A percentile compares a stretch with the other conserved stretches of the same genome.
Conservation (phyloP, 345 rosid genomes). For the Gossypium australe region DNA sequence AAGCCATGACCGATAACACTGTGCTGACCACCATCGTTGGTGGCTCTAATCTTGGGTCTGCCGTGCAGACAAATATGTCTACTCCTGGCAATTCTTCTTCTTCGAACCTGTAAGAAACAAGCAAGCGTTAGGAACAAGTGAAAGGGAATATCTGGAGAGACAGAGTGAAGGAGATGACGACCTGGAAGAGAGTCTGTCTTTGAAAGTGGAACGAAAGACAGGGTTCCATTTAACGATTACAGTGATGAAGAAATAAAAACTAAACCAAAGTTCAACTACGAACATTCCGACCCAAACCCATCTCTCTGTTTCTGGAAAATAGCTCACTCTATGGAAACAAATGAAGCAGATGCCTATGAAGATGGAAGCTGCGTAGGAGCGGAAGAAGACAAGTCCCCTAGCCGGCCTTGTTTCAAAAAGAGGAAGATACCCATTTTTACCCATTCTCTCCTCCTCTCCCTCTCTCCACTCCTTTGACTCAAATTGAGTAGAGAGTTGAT, state of each 20-base stretch:
- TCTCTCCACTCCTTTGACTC: not conserved
- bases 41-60: conserved; percentile 45
- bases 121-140: too few relatives aligned
- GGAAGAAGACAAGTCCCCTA: conserved; percentile 13
- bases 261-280: conserved; percentile 29
- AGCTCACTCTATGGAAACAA: conserved; percentile 27
- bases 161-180: too few relatives aligned
- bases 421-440: not conserved
- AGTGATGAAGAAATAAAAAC: too few relatives aligned
- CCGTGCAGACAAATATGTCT: conserved; percentile 52
- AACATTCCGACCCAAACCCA: conserved; percentile 40
- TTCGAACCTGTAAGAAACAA: conserved; percentile 19
- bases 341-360: conserved; percentile 17
- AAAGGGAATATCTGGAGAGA: too few relatives aligned
- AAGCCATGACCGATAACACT: too few relatives aligned
- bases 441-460: not conserved
- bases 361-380: conserved; percentile 16
- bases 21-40: conserved; percentile 45
- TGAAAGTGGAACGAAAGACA: too few relatives aligned
- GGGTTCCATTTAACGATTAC: too few relatives aligned
- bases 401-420: conserved; percentile 33
- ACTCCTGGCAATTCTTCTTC: conserved; percentile 30
- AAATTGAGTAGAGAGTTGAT: too few relatives aligned
- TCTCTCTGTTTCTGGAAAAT: conserved; percentile 13
- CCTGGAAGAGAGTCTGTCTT: too few relatives aligned